phyloP scores from a whole-genome alignment of 2,329 filamentous ascomycete species.

The Ceratocystis variospora region DNA sequence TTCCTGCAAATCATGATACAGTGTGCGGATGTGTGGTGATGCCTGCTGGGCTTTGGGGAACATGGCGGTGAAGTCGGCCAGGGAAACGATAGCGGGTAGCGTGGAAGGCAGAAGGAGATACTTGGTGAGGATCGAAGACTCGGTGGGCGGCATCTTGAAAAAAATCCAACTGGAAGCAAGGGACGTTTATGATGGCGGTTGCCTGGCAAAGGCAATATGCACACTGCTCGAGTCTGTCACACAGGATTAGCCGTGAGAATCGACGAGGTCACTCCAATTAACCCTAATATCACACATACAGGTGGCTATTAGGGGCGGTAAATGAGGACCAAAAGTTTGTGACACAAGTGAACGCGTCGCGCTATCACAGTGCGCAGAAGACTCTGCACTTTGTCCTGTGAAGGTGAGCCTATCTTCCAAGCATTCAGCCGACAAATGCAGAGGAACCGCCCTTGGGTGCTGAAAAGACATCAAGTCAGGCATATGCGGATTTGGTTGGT shows the following conservation, averaged over 20 bases:
- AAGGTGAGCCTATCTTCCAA: too few relatives aligned
- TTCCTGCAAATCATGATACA: slow-evolving; percentile 70
- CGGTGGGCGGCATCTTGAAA: slow-evolving; percentile 53
- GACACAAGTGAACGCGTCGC: slow-evolving; percentile 12
- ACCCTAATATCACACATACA: slow-evolving; percentile 1
- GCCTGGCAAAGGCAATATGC: not conserved
- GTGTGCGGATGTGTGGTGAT: slow-evolving; percentile 50
- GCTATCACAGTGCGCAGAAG: slow-evolving; percentile 10
- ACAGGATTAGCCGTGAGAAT: not conserved
- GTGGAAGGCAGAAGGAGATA: slow-evolving; percentile 67
- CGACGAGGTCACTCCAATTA: not conserved
- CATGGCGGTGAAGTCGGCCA: slow-evolving; percentile 60
- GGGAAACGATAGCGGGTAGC: slow-evolving; percentile 57
- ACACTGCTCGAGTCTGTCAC: not conserved
- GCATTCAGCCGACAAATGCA: too few relatives aligned
- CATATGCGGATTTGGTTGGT: not conserved
- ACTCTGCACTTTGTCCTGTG: not conserved
- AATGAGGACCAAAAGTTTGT: slow-evolving; percentile 12
- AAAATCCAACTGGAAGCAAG: too few relatives aligned
- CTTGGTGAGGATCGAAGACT: slow-evolving; percentile 59
- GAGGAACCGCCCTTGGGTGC: not conserved
- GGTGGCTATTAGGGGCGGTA: not conserved
- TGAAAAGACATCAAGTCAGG: not conserved
- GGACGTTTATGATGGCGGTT: too few relatives aligned
- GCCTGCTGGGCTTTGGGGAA: slow-evolving; percentile 54